Percentiles rank a stretch among this genome's conserved stretches.
Conservation (phyloP, 352 stramenopile species). For the Globisporangium alternatum region DNA sequence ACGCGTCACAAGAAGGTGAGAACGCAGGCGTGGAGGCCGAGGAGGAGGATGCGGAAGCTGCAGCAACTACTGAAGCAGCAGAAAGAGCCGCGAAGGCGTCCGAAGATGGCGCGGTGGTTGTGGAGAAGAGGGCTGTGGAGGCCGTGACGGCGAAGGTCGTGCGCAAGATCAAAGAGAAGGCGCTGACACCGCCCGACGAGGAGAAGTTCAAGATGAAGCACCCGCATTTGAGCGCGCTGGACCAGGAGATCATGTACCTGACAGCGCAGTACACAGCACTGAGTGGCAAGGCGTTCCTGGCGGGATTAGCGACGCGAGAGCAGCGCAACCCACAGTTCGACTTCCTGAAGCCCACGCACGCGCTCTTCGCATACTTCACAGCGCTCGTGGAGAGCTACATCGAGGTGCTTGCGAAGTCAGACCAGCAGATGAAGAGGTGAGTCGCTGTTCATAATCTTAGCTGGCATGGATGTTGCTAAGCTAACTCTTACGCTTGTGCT, state of each 20-base stretch:
- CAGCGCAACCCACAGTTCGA: slow-evolving; percentile 97
- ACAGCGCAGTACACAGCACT: slow-evolving; percentile 98
- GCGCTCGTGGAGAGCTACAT: slow-evolving; percentile 96
- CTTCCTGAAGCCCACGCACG: slow-evolving; percentile 97
- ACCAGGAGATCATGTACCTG: slow-evolving; percentile 98
- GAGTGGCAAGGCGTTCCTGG: slow-evolving; percentile 94
- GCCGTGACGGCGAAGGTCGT: slow-evolving; percentile 79
- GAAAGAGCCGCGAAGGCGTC: slow-evolving; percentile 22
- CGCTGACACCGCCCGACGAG: slow-evolving; percentile 53
- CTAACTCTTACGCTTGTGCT: not conserved
- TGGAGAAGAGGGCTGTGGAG: slow-evolving; percentile 87
- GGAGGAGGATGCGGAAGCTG: slow-evolving; percentile 14
- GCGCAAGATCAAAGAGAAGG: slow-evolving; percentile 92
- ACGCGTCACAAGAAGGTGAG: slow-evolving; percentile 18
- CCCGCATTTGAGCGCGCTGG: slow-evolving; percentile 85
- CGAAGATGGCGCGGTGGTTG: slow-evolving; percentile 43
- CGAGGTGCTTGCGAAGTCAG: slow-evolving; percentile 77
- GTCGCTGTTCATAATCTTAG: slow-evolving; percentile 3
- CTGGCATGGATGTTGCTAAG: not conserved
- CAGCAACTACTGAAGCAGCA: slow-evolving; percentile 20
- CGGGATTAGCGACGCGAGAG: slow-evolving; percentile 92
- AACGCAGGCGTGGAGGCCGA: not conserved
- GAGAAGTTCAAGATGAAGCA: slow-evolving; percentile 89
- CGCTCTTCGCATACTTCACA: slow-evolving; percentile 98
- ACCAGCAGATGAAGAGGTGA: slow-evolving; percentile 64